phyloP scores from a whole-genome alignment of 164 flowering plant genomes.

The Piper betle region DNA sequence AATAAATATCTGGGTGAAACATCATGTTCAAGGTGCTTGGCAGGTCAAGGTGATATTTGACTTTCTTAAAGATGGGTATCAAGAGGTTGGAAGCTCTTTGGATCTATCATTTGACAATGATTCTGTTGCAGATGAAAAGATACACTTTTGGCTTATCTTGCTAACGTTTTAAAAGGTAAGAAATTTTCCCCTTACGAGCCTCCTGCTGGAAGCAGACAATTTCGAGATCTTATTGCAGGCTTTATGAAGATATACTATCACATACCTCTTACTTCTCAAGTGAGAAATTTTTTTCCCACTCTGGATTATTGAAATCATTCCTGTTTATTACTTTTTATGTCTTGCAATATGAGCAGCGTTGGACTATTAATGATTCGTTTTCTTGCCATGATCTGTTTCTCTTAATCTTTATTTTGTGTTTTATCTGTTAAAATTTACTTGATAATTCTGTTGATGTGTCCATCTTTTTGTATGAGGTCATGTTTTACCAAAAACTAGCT shows the following conservation, averaged over 20 bases:
- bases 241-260: constrained; percentile 88
- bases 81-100: constrained; percentile 76
- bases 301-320: background rate
- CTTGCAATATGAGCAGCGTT: no score
- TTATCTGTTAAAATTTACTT: no score
- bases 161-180: constrained; percentile 49
- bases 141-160: constrained; percentile 92
- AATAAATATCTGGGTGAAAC: background rate
- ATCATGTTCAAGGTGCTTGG: constrained; percentile 14
- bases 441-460: no score
- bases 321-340: no score
- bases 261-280: constrained; percentile 63
- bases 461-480: no score
- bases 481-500: no score
- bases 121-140: constrained; percentile 97
- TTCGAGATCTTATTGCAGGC: constrained; percentile 69
- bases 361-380: no score
- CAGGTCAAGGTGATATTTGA: constrained; percentile 92
- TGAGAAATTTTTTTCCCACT: constrained; percentile 28
- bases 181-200: constrained; percentile 73
- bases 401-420: no score
- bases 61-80: constrained; percentile 80
- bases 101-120: constrained; percentile 90
- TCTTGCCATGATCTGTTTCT: no score
- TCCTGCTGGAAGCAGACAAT: constrained; percentile 77